Evolutionary conservation across 768 basidiomycete species (phyloP).

Genomic region (Pisolithus microcarpus): DNA sequence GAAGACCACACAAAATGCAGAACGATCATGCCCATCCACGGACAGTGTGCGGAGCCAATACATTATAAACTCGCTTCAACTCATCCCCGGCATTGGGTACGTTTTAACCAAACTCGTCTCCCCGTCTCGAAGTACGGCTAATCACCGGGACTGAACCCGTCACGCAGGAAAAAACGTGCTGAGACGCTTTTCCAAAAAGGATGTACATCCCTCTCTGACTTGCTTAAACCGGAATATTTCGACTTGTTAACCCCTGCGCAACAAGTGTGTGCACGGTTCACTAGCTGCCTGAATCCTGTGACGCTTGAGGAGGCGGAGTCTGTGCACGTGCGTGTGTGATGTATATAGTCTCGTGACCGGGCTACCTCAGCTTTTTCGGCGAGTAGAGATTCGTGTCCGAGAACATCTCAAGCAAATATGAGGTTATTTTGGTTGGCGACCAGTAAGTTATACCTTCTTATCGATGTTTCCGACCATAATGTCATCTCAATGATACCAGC

Average conservation of each 20-base stretch:
- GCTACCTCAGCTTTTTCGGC: background rate
- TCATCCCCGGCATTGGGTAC: constrained; percentile 45
- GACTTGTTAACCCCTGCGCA: constrained; percentile 33
- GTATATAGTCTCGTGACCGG: background rate
- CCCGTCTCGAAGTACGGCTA: too few species aligned
- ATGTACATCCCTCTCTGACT: constrained; percentile 36
- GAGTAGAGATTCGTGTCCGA: constrained; percentile 44
- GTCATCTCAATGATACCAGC: constrained; percentile 24
- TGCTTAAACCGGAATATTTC: constrained; percentile 32
- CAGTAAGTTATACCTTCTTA: constrained; percentile 37
- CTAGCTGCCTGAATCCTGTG: constrained; percentile 32
- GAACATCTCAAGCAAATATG: constrained; percentile 40
- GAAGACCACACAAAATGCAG: too few species aligned
- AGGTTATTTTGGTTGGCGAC: constrained; percentile 44
- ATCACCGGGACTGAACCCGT: background rate
- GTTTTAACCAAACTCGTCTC: background rate
- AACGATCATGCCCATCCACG: background rate
- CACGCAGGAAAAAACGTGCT: constrained; percentile 24
- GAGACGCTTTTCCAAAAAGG: constrained; percentile 45
- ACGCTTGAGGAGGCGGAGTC: constrained; percentile 36
- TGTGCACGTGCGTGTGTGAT: constrained; percentile 35
- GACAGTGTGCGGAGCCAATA: constrained; percentile 20
- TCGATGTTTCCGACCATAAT: background rate
- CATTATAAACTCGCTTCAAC: constrained; percentile 28
- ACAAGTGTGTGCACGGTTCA: constrained; percentile 34